Conservation (phyloP, 257 asterid genomes). For the Ilex aquifolium region DNA sequence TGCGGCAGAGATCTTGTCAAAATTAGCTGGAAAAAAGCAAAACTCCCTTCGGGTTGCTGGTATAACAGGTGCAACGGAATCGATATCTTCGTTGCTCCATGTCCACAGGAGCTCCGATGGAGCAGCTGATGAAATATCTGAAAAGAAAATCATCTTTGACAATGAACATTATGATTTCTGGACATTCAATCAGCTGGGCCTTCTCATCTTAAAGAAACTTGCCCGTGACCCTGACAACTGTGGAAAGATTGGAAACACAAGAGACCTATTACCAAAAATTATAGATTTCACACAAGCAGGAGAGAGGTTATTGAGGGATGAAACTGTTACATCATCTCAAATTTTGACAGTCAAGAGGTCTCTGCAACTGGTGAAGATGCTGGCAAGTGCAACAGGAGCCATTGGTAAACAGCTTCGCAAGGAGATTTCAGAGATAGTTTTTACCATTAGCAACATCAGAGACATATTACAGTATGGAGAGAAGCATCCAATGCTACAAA, state of each 20-base stretch:
- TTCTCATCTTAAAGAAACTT: slow-evolving; percentile 74
- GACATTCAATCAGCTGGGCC: slow-evolving; percentile 81
- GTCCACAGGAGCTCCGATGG: slow-evolving; percentile 40
- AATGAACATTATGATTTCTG: slow-evolving; percentile 45
- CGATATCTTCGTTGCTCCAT: slow-evolving; percentile 69
- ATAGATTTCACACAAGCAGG: slow-evolving; percentile 76
- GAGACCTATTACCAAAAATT: slow-evolving; percentile 73
- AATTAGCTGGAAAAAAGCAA: slow-evolving; percentile 57
- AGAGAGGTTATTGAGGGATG: slow-evolving; percentile 47
- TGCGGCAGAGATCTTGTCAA: slow-evolving; percentile 64
- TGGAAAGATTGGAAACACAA: slow-evolving; percentile 74
- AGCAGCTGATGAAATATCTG: slow-evolving; percentile 67
- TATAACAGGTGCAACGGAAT: slow-evolving; percentile 76
- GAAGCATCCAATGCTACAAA: slow-evolving; percentile 55
- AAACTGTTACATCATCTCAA: slow-evolving; percentile 51
- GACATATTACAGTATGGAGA: slow-evolving; percentile 64
- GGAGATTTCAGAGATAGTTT: slow-evolving; percentile 80
- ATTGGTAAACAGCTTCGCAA: slow-evolving; percentile 68
- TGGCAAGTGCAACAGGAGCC: slow-evolving; percentile 60
- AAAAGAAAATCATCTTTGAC: slow-evolving; percentile 43
- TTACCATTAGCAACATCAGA: slow-evolving; percentile 68
- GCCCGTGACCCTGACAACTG: slow-evolving; percentile 85
- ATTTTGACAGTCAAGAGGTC: slow-evolving; percentile 62
- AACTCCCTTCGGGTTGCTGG: slow-evolving; percentile 72
- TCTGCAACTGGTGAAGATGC: slow-evolving; percentile 70